Evolutionary conservation across 31 red algal genomes (phyloP), one percentile per base, ranked within the genome.

Genomic region (Pterothamnion heteromorphum): DNA sequence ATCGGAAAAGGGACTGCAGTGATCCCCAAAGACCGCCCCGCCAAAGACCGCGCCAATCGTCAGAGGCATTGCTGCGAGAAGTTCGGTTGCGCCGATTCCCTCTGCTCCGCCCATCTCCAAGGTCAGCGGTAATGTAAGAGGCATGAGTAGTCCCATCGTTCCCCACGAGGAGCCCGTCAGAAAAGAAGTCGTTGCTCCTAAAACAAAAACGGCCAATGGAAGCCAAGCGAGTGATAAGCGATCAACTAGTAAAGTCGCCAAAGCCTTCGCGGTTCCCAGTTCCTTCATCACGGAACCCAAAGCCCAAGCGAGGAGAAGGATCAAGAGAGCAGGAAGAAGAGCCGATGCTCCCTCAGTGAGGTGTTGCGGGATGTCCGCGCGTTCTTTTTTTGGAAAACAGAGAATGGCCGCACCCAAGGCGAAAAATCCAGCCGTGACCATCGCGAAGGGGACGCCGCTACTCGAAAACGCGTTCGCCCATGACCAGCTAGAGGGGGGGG

Each of bases 21-120:
- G 85, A 88, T 88, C 85, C 9, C 85, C 85, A 57, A 88, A 88
- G 26, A 88, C 85, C 35, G 85, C 85, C 20, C 85, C 85, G 26
- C 85, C 26, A 44, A 88, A 88, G 9, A 88, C 85, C 36, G 85
- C 85, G 4, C 9, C 36, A 14, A 57, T 64, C 20, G 85, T 39
- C 5, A 39, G 20, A 44, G 33, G 35, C 4, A 88, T 4, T 14
- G 14, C 5, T 14, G 33, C 5, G 5, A 30, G 21, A n/a, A n/a
- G n/a, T n/a, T n/a, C n/a, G n/a, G n/a, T n/a, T n/a, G n/a, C n/a
- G n/a, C n/a, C n/a, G n/a, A n/a, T n/a, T n/a, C n/a, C n/a, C 4
- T 57, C 85, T 4, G 18, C 36, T 57, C 22, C 22, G 33, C 9
- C 14, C 4, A 44, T 14, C 9, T 30, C 5, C 5, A 14, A 14